A percentile compares a stretch with the other conserved stretches of the same genome.
Conservation (phyloP, 164 flowering plant genomes). For the Kingdonia uniflora region DNA sequence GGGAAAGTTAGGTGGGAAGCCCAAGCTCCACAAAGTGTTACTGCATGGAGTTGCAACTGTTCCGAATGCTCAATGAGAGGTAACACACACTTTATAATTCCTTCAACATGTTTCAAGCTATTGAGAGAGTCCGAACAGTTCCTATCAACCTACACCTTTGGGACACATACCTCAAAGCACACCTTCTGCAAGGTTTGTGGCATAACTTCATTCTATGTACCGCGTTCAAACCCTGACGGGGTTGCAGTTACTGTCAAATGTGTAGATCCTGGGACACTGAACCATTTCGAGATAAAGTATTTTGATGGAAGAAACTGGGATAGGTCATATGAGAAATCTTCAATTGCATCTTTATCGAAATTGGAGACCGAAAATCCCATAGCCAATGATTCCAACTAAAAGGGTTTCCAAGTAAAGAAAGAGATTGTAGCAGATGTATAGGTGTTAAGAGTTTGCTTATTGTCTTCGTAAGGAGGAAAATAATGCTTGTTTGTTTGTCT, state of each 20-base stretch:
- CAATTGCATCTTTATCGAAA: constrained; percentile 57
- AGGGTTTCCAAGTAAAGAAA: no score
- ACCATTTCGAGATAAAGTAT: constrained; percentile 51
- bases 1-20: constrained; percentile 58
- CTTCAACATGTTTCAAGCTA: constrained; percentile 49
- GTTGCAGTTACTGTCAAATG: constrained; percentile 52
- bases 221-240: constrained; percentile 75
- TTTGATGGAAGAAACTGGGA: constrained; percentile 83
- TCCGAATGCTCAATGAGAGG: constrained; percentile 73
- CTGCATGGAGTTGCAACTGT: constrained; percentile 80
- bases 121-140: constrained; percentile 45
- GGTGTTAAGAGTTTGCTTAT: no score
- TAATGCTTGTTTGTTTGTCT: no score
- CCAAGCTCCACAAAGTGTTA: constrained; percentile 42
- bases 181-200: constrained; percentile 83
- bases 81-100: constrained; percentile 68
- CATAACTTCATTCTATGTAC: constrained; percentile 73
- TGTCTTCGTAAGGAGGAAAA: no score
- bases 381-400: no score
- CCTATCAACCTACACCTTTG: constrained; percentile 76
- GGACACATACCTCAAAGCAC: constrained; percentile 83
- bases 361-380: not conserved
- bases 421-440: no score
- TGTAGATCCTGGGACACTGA: constrained; percentile 66
- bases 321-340: constrained; percentile 24